phyloP scores from a whole-genome alignment of 768 basidiomycete genomes.

The Myochromella boudieri region DNA sequence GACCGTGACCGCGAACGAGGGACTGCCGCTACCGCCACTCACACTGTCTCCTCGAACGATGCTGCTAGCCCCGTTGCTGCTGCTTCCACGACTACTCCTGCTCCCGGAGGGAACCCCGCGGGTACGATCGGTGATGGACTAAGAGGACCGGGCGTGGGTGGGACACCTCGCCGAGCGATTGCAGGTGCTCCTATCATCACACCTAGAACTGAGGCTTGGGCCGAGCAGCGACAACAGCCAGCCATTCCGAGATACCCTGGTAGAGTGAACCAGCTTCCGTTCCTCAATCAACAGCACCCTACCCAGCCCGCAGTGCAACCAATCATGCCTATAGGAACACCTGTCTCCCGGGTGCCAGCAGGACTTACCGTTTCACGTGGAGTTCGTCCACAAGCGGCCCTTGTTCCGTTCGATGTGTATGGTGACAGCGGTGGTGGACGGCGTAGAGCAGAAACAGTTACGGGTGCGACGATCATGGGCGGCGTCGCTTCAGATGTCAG shows the following conservation, averaged over 20 bases:
- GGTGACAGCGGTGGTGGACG: conserved; percentile 2
- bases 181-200: neutral
- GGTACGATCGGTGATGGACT: no score
- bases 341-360: conserved; percentile 1
- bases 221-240: neutral
- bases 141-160: conserved; percentile 2
- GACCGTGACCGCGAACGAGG: no score
- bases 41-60: neutral
- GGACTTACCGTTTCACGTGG: neutral
- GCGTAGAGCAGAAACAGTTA: conserved; percentile 17
- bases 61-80: neutral
- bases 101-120: neutral
- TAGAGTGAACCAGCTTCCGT: neutral
- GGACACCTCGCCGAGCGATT: neutral
- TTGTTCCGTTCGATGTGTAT: conserved; percentile 1
- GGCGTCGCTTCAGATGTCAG: neutral
- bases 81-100: no score
- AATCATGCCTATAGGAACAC: conserved; percentile 9
- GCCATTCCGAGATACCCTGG: neutral
- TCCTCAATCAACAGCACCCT: neutral
- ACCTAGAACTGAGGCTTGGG: neutral
- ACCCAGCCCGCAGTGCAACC: neutral
- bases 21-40: neutral
- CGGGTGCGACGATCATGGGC: conserved; percentile 9
- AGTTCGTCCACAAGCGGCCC: neutral